Evolutionary conservation across 257 asterid species (phyloP), one percentile per base, ranked within the genome.

Genomic region (Penstemon davidsonii): DNA sequence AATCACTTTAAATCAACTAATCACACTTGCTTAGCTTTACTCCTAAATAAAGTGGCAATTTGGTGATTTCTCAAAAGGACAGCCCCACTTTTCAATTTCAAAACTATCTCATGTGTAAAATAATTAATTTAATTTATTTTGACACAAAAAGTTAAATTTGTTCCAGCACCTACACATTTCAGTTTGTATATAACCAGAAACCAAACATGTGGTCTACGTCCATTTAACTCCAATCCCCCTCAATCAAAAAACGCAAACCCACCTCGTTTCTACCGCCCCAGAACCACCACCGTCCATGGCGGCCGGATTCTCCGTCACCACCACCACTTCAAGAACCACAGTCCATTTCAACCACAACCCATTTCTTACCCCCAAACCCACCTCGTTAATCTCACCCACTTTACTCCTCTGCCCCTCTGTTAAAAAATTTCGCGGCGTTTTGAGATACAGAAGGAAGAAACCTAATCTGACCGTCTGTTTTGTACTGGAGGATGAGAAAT

Each of bases 241-340:
- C 18, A 18, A 12, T 53, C 46, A 51, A 18, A 40, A 56, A 64
- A 1, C 51, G 62, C 51, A 8, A 58, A 4, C 42, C 60, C 53
- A 0, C 33, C 61, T 25, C 33, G 2, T 25, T 42, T 51, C 61
- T 76, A 60, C 39, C 39, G 25, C 39, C 39, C 13, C 60, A 44
- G 9, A 64, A 43, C 74, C 64, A 49, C 74, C 79, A 62, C 80
- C 71, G 79, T 64, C 76, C 68, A 90, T 88, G 96, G 88, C 92
- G 44, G 83, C 79, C 72, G 76, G 77, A 73, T 33, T 78, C 19
- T 55, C 86, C 55, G 61, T 57, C 58, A 62, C 82, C 75, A 25
- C 33, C 33, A 70, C 82, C 43, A 11, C 73, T 62, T 54, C 73
- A 44, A 72, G 45, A 33, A 46, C 73, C 55, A 13, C 65, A 13